Evolutionary conservation across 2,329 filamentous ascomycete genomes (phyloP), one percentile per base, ranked within the genome.

Genomic region (Pseudophaeomoniella oleicola): DNA sequence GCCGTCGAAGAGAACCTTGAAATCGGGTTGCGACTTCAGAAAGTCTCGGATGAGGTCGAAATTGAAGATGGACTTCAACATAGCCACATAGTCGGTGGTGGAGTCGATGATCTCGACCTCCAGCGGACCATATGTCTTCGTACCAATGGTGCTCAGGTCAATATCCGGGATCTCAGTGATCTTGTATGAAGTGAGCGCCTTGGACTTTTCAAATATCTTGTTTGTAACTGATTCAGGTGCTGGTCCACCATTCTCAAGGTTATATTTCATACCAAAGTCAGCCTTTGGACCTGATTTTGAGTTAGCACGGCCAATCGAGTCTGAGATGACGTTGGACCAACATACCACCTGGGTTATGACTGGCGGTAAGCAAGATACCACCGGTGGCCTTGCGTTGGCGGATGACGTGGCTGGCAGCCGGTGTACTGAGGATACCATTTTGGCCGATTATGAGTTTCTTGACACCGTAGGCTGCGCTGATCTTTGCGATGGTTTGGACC

Each of bases 211-310:
- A 66, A 75, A 96, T 59, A 98, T 96, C 69, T 93, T 94, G 76
- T 98, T 92, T 48, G 90, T 98, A 47, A 98, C 84, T 37, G 82
- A 80, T 63, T 98, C 90, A 40, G 90, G 90, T 39, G 90, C 90
- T 31, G 90, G 90, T 39, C 87, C 90, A 51, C 90, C 90, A 55
- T 98, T 96, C 59, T 85, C 71, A 41, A 98, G 71, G 71, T 98
- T 98, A 75, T 98, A 98, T 69, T 98, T 98, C 78, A 98, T 98
- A 50, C 90, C 90, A 52, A 98, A 98, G 64, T 98, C 90, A 58
- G 90, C 81, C 50, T 75, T 81, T 43, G 90, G 90, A 36, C 87
- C 85, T 93, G 49, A 9, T 33, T 34, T 32, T 5, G 12, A n/a
- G 16, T 18, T 34, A 34, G 30, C 9, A 12, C 6, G 22, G 13